Evolutionary conservation across 306 rosid genomes (phyloP), one percentile per base, ranked within the genome.

Genomic region (Abrus pulchellus): DNA sequence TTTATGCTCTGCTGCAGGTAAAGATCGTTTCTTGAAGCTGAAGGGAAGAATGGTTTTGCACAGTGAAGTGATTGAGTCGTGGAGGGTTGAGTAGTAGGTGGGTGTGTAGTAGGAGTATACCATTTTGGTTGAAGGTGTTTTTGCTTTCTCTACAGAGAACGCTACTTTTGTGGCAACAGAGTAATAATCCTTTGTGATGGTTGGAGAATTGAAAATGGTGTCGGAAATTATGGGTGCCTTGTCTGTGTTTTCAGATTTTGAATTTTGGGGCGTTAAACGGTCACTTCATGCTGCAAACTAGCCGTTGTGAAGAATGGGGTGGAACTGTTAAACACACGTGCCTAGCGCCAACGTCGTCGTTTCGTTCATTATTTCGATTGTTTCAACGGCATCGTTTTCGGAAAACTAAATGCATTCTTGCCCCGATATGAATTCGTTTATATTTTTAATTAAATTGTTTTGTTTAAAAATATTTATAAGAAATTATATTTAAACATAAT

Each of bases 31-130:
- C 84, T 90, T 93, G 87, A 90, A 85, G 88, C 87, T 88, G 86
- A 92, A 90, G 34, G 99, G 99, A 65, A 95, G 94, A 34, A 95
- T 85, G 83, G 82, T 87, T 56, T 93, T 95, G 80, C 97, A 93
- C 7, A 95, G 71, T 1, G 97, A 87, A 64, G 96, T 86, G 85
- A 95, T 90, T 4, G 98, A 95, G 60, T 90, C 99, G 0, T 95
- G 99, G 60, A 93, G 97, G 5, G 93, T 79, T 41, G 99, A 93
- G 84, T 95, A 93, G 91, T 95, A 93, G 0, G 90, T 81, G 71
- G 97, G 97, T 1, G 94, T 92, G 90, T 95, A 93, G 1, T 89
- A 90, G 0, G 99, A 89, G 83, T 89, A 87, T 62, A 87, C 98
- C 99, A 95, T 95, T 60, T 47, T 89, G 48, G 72, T 6, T 49